phyloP scores from a whole-genome alignment of 345 rosid species.

The Lumnitzera littorea region DNA sequence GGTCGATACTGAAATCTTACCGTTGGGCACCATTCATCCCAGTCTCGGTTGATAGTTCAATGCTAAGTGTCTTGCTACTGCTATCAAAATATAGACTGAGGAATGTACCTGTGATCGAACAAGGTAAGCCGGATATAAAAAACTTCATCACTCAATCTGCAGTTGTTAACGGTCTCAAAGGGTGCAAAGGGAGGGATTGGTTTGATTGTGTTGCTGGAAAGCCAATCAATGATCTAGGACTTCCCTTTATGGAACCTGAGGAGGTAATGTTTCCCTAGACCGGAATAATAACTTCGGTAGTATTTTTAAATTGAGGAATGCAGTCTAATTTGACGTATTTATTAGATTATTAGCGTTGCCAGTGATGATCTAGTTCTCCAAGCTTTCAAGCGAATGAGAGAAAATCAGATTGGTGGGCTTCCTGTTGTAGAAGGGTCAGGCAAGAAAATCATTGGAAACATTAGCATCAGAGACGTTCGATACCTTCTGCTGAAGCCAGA shows the following conservation, averaged over 20 bases:
- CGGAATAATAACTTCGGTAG: not conserved
- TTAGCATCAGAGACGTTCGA: slow-evolving; percentile 58
- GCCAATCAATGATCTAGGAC: slow-evolving; percentile 72
- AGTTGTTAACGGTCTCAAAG: slow-evolving; percentile 67
- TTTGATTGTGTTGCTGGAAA: slow-evolving; percentile 59
- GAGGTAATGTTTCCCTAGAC: slow-evolving; percentile 28
- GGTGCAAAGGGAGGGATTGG: slow-evolving; percentile 89
- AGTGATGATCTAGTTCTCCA: slow-evolving; percentile 62
- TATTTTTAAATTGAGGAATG: not conserved
- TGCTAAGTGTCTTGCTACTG: slow-evolving; percentile 71
- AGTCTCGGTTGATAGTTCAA: slow-evolving; percentile 61
- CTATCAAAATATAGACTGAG: slow-evolving; percentile 78
- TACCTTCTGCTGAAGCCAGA: slow-evolving; percentile 70
- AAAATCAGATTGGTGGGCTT: slow-evolving; percentile 71
- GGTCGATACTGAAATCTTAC: slow-evolving; percentile 59
- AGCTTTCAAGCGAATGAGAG: slow-evolving; percentile 80
- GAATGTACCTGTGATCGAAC: slow-evolving; percentile 70
- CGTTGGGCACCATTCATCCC: slow-evolving; percentile 84
- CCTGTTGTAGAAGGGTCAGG: slow-evolving; percentile 50
- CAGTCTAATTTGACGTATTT: slow-evolving; percentile 5
- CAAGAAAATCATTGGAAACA: slow-evolving; percentile 37
- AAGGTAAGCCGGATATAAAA: slow-evolving; percentile 54
- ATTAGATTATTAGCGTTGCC: slow-evolving; percentile 53
- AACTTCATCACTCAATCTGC: slow-evolving; percentile 90
- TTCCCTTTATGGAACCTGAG: slow-evolving; percentile 68